These are phyloP conservation scores for Sarocladium oryzae DNA, from an alignment of 2,329 filamentous ascomycete genomes.

Conservation along the genomic window DNA sequence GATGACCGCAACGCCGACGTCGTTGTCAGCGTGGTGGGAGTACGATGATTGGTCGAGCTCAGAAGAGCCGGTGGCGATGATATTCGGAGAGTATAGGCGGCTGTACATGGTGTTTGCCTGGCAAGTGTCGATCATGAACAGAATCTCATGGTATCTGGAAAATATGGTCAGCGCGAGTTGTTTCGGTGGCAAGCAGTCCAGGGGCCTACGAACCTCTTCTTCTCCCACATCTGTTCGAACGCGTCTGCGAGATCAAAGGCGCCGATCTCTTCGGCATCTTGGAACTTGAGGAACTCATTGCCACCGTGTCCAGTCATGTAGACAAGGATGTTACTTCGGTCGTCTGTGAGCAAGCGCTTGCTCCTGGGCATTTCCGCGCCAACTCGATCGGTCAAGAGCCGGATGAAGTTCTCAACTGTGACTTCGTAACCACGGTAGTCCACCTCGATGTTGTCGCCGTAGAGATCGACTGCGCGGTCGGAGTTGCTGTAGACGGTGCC, in stretches of 20 bases:
- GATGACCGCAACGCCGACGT: conserved; percentile 96
- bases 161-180: background rate
- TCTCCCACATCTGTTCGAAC: conserved; percentile 99
- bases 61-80: conserved; percentile 94
- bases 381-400: conserved; percentile 87
- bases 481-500: conserved; percentile 98
- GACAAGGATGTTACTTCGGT: conserved; percentile 91
- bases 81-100: conserved; percentile 96
- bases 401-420: conserved; percentile 97
- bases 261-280: conserved; percentile 95
- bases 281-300: conserved; percentile 97
- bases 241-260: conserved; percentile 94
- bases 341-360: conserved; percentile 89
- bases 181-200: background rate
- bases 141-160: conserved; percentile 80
- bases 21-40: conserved; percentile 95
- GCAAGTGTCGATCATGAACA: conserved; percentile 99
- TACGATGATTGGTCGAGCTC: conserved; percentile 95
- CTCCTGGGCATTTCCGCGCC: conserved; percentile 91
- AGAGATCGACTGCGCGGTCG: conserved; percentile 88
- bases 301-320: conserved; percentile 99
- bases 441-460: conserved; percentile 98
- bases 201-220: conserved; percentile 60
- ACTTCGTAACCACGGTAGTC: conserved; percentile 98
- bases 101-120: conserved; percentile 99